A percentile compares a stretch with the other conserved stretches of the same genome.
These are phyloP conservation scores for Alternaria infectoria DNA, from an alignment of 2,329 filamentous ascomycete species.

Conservation along the genomic window DNA sequence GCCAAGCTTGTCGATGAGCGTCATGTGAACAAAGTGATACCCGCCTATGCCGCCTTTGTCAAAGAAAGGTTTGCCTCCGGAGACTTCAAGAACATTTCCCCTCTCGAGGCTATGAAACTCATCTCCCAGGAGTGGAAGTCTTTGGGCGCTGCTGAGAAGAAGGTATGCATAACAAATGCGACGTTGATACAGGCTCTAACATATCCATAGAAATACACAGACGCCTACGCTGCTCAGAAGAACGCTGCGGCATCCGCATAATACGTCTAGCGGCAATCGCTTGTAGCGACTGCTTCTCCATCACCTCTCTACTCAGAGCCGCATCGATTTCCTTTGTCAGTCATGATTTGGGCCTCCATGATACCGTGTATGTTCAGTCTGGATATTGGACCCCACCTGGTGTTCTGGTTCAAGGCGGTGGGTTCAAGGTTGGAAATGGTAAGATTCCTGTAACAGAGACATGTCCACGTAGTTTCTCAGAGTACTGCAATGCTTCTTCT, in stretches of 20 bases:
- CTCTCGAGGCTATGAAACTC: slow-evolving; percentile 50
- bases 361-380: slow-evolving; percentile 18
- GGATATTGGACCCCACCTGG: slow-evolving; percentile 16
- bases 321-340: slow-evolving; percentile 7
- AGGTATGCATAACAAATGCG: slow-evolving; percentile 45
- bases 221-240: slow-evolving; percentile 27
- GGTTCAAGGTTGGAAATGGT: neutral
- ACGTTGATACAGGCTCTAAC: slow-evolving; percentile 25
- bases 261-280: neutral
- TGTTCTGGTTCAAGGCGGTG: neutral
- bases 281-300: neutral
- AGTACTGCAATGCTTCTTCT: neutral
- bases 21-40: slow-evolving; percentile 48
- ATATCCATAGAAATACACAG: slow-evolving; percentile 37
- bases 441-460: neutral
- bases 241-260: neutral
- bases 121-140: slow-evolving; percentile 57
- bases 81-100: slow-evolving; percentile 58
- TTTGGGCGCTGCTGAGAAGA: slow-evolving; percentile 54
- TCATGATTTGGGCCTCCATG: neutral
- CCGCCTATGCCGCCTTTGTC: slow-evolving; percentile 54
- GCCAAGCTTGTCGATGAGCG: slow-evolving; percentile 61
- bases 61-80: slow-evolving; percentile 54
- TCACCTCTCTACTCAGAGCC: neutral
- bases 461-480: neutral